These are phyloP conservation scores for Fomitopsis schrenkii DNA, from an alignment of 1,284 basidiomycete species.

Conservation along the genomic window DNA sequence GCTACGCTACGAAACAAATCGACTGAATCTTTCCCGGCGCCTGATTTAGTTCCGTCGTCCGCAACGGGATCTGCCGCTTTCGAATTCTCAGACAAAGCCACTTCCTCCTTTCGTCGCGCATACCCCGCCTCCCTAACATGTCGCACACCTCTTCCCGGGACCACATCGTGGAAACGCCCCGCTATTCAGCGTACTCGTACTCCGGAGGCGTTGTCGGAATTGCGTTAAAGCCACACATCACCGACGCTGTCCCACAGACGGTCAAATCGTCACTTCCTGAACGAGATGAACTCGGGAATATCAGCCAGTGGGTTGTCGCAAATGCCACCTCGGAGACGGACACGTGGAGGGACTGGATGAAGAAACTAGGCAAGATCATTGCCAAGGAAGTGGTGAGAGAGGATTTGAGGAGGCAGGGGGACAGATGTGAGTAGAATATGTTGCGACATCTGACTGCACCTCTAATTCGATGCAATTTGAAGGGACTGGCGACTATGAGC, in stretches of 20 bases:
- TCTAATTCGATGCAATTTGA: neutral
- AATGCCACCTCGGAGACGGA: neutral
- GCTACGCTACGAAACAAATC: neutral
- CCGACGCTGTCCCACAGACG: conserved; percentile 13
- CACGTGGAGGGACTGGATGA: conserved; percentile 13
- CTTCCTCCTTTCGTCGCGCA: neutral
- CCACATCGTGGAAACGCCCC: conserved; percentile 9
- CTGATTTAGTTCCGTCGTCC: neutral
- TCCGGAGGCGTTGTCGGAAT: conserved; percentile 11
- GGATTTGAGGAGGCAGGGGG: conserved; percentile 10
- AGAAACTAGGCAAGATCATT: conserved; percentile 20
- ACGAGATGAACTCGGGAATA: conserved; percentile 13
- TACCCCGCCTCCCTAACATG: neutral
- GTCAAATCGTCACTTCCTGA: neutral
- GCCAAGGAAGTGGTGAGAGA: conserved; percentile 17
- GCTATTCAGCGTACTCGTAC: conserved; percentile 10
- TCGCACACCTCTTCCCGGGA: neutral
- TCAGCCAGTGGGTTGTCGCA: conserved; percentile 18
- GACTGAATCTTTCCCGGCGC: neutral
- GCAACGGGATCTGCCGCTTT: neutral
- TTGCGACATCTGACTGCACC: neutral
- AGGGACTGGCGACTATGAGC: conserved; percentile 10
- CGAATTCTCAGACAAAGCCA: neutral
- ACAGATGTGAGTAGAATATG: conserved; percentile 8
- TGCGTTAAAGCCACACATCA: conserved; percentile 1